phyloP scores from a whole-genome alignment of 257 asterid genomes.

The Solanum phureja region DNA sequence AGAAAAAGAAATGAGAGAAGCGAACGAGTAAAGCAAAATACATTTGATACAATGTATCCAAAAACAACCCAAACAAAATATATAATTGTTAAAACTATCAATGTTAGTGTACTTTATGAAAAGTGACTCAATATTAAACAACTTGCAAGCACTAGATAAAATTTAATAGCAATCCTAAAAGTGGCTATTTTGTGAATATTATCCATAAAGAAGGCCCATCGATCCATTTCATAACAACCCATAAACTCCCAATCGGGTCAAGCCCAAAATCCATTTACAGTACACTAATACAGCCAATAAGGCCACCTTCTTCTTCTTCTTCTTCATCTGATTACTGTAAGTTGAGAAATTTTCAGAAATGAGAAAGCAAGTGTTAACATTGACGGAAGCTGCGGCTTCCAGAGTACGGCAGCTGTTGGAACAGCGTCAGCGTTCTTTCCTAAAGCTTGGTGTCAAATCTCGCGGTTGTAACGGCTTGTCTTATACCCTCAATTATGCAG shows the following conservation, averaged over 20 bases:
- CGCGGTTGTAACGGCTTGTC: slow-evolving; percentile 99
- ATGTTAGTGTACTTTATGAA: no score
- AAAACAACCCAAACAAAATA: no score
- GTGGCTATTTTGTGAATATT: background rate
- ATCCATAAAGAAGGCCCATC: background rate
- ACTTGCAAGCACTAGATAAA: no score
- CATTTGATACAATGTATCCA: no score
- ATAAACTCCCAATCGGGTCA: background rate
- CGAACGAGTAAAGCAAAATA: no score
- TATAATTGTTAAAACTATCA: no score
- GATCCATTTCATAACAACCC: background rate
- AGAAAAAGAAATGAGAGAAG: no score
- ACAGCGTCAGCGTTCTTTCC: slow-evolving; percentile 75
- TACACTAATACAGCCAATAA: background rate
- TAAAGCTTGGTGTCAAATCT: slow-evolving; percentile 94
- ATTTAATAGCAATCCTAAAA: no score
- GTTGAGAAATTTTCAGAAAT: slow-evolving; percentile 21
- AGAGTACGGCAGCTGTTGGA: slow-evolving; percentile 70
- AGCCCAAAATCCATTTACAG: background rate
- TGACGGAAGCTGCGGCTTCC: slow-evolving; percentile 73
- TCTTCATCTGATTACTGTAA: background rate
- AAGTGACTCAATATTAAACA: no score
- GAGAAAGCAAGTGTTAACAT: slow-evolving; percentile 69
- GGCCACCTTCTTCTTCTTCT: background rate
- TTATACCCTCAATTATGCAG: slow-evolving; percentile 95